Evolutionary conservation across 2,329 filamentous ascomycete genomes (phyloP).

Genomic region (Colletotrichum plurivorum): DNA sequence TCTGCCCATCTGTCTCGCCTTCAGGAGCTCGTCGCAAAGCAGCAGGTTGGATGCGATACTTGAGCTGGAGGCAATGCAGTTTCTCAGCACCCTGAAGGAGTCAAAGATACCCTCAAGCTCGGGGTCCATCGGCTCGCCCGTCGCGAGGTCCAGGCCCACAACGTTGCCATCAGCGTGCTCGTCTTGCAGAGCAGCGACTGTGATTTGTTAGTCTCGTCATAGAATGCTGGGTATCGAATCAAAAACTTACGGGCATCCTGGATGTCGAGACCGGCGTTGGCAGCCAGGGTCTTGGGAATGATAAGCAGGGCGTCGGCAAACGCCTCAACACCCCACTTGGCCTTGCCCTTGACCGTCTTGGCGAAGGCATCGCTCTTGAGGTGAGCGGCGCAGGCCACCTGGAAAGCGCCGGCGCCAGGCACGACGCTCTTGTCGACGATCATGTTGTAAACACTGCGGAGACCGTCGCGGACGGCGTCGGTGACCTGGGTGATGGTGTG

Average conservation of each 20-base stretch:
- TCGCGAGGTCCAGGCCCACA: constrained; percentile 88
- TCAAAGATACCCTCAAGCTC: constrained; percentile 94
- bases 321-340: constrained; percentile 93
- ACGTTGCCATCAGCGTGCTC: constrained; percentile 87
- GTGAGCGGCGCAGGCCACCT: constrained; percentile 91
- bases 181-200: constrained; percentile 89
- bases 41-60: constrained; percentile 96
- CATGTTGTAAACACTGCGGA: constrained; percentile 98
- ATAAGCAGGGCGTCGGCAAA: constrained; percentile 95
- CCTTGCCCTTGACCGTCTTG: constrained; percentile 96
- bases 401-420: constrained; percentile 94
- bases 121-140: constrained; percentile 95
- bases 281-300: constrained; percentile 97
- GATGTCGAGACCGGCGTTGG: constrained; percentile 96
- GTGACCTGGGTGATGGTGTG: constrained; percentile 98
- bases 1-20: constrained; percentile 94
- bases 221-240: constrained; percentile 27
- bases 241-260: constrained; percentile 87
- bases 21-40: constrained; percentile 96
- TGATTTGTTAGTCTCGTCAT: constrained; percentile 1
- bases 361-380: constrained; percentile 88
- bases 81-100: constrained; percentile 94
- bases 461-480: constrained; percentile 93
- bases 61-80: constrained; percentile 92
- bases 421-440: constrained; percentile 98